Percentiles rank a stretch among this genome's conserved stretches.
Evolutionary conservation across 2,329 filamentous ascomycete genomes (phyloP).

Genomic region (Colletotrichum eleusines): DNA sequence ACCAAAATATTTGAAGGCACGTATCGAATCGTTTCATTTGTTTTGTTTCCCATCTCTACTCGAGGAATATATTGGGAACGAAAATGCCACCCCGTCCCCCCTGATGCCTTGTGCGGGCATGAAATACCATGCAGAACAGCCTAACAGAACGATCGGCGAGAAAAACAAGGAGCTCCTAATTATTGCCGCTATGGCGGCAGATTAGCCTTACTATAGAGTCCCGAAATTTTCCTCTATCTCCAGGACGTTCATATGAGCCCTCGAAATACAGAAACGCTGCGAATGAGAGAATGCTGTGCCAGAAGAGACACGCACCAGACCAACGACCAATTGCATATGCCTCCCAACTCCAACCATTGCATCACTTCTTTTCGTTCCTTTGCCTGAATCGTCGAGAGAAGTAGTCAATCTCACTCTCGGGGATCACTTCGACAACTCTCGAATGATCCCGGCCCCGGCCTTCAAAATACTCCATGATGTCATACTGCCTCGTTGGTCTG

Average conservation of each 20-base stretch:
- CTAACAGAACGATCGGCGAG: background rate
- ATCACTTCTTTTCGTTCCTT: background rate
- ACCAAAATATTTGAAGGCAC: background rate
- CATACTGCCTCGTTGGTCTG: conserved; percentile 13
- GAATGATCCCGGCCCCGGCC: conserved; percentile 10
- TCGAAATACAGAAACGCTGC: background rate
- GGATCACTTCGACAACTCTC: conserved; percentile 32
- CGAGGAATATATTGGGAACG: background rate
- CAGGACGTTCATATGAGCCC: too few relatives aligned
- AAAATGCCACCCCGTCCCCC: too few relatives aligned
- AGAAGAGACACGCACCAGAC: background rate
- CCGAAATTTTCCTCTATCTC: background rate
- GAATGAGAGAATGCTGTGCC: background rate
- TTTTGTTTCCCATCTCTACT: background rate
- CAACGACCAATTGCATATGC: background rate
- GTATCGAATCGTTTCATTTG: background rate
- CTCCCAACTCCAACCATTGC: background rate
- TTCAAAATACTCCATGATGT: conserved; percentile 22
- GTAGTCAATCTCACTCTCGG: conserved; percentile 28
- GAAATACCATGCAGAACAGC: background rate
- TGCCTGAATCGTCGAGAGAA: background rate
- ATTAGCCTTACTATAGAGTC: background rate
- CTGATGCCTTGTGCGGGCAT: background rate
- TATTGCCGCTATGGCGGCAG: background rate
- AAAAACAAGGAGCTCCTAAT: background rate